A percentile compares a stretch with the other conserved stretches of the same genome.
These are phyloP conservation scores for Aspergillus caelatus DNA, from an alignment of 2,329 filamentous ascomycete species.

Conservation along the genomic window DNA sequence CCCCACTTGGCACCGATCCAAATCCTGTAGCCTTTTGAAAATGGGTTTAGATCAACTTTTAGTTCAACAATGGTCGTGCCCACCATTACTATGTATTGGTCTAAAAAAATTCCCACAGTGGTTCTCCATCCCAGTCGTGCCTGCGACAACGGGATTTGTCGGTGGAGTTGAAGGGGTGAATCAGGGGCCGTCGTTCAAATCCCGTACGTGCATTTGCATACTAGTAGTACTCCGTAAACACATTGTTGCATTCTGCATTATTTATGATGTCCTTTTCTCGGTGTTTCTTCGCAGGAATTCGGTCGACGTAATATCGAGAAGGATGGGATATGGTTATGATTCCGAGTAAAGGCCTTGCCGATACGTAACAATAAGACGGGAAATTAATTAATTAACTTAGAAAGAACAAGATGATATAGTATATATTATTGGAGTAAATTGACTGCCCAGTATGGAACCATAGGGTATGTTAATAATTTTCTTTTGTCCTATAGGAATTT, in stretches of 20 bases:
- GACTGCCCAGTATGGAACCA: background rate
- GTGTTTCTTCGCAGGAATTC: background rate
- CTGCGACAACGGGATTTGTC: background rate
- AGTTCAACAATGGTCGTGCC: background rate
- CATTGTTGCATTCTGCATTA: background rate
- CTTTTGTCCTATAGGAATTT: background rate
- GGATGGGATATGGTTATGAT: background rate
- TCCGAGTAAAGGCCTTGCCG: background rate
- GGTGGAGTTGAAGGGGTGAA: background rate
- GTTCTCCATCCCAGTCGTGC: background rate
- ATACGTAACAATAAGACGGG: background rate
- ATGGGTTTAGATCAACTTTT: background rate
- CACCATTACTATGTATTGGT: background rate
- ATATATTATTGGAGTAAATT: background rate
- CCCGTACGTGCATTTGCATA: background rate
- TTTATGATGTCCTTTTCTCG: background rate
- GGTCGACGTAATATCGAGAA: background rate
- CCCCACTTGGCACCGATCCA: conserved; percentile 5
- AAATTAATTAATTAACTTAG: background rate
- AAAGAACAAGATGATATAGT: background rate
- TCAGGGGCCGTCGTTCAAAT: background rate
- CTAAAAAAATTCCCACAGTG: background rate
- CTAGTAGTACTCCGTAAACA: too few species aligned
- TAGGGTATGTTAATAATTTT: background rate
- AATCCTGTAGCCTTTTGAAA: background rate